These are phyloP conservation scores for Groenewaldozyma salmanticensis DNA, from an alignment of 805 yeast species.

Conservation along the genomic window DNA sequence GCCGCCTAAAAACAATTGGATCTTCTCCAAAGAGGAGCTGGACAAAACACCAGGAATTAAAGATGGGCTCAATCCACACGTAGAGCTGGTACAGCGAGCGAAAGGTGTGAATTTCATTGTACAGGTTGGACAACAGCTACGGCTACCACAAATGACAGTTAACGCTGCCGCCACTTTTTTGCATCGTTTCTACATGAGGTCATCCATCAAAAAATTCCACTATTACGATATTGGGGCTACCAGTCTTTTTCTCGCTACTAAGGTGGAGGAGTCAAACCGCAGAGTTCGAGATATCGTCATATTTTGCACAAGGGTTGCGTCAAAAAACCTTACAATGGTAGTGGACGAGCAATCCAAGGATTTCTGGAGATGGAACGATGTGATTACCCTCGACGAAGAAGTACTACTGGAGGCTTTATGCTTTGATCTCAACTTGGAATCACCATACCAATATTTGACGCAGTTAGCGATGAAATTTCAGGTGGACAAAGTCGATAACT, in stretches of 20 bases:
- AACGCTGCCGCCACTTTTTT: slow-evolving; percentile 39
- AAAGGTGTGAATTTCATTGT: slow-evolving; percentile 42
- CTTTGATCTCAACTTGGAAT: slow-evolving; percentile 37
- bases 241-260: slow-evolving; percentile 42
- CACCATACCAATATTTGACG: slow-evolving; percentile 28
- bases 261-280: slow-evolving; percentile 44
- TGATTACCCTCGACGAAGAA: slow-evolving; percentile 37
- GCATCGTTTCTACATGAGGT: slow-evolving; percentile 44
- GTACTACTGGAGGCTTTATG: slow-evolving; percentile 35
- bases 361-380: slow-evolving; percentile 44
- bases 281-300: slow-evolving; percentile 39
- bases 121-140: slow-evolving; percentile 34
- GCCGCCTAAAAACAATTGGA: slow-evolving; percentile 13
- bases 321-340: slow-evolving; percentile 30
- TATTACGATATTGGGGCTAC: slow-evolving; percentile 44
- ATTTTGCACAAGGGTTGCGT: slow-evolving; percentile 40
- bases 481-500: slow-evolving; percentile 14
- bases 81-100: slow-evolving; percentile 35
- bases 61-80: slow-evolving; percentile 8
- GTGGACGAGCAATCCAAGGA: slow-evolving; percentile 39
- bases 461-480: slow-evolving; percentile 15
- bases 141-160: slow-evolving; percentile 39
- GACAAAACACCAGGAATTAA: slow-evolving; percentile 19
- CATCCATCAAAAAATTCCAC: slow-evolving; percentile 34
- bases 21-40: slow-evolving; percentile 16